These are phyloP conservation scores for Diaporthe citriasiana DNA, from an alignment of 2,329 filamentous ascomycete genomes.

Conservation along the genomic window DNA sequence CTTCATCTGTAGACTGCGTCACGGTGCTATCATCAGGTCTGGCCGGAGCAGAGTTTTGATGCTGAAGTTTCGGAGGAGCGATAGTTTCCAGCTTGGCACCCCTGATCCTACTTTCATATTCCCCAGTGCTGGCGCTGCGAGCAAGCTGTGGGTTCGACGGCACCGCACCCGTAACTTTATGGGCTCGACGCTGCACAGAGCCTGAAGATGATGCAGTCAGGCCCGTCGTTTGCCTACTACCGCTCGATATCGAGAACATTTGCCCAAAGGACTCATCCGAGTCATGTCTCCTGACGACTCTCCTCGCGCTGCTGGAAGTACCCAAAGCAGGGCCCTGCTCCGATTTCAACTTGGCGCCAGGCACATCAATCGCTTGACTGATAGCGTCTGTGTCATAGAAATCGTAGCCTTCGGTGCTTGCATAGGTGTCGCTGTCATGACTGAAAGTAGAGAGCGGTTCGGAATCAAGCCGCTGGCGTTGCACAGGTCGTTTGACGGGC, in stretches of 20 bases:
- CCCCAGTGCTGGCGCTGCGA: constrained; percentile 50
- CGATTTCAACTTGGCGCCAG: constrained; percentile 56
- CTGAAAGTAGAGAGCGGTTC: constrained; percentile 65
- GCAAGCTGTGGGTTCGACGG: constrained; percentile 31
- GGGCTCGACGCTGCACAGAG: constrained; percentile 42
- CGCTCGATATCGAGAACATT: constrained; percentile 71
- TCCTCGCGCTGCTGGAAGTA: constrained; percentile 50
- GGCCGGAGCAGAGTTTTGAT: constrained; percentile 23
- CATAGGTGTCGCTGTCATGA: constrained; percentile 63
- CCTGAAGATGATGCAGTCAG: constrained; percentile 55
- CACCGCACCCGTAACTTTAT: constrained; percentile 3
- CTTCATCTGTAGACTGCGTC: constrained; percentile 48
- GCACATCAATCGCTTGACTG: constrained; percentile 67
- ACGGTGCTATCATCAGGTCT: constrained; percentile 43
- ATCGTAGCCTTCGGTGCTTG: constrained; percentile 74
- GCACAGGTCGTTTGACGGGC: constrained; percentile 44
- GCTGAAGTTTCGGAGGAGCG: background rate
- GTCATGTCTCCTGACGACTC: constrained; percentile 60
- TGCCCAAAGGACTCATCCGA: constrained; percentile 71
- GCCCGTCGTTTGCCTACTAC: constrained; percentile 57
- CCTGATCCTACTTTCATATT: constrained; percentile 63
- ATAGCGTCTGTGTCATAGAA: constrained; percentile 74
- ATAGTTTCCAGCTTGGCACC: constrained; percentile 47
- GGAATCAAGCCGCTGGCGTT: constrained; percentile 64
- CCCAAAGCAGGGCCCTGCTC: constrained; percentile 49